phyloP scores from a whole-genome alignment of 2,329 filamentous ascomycete species.

The Diatrype stigma region DNA sequence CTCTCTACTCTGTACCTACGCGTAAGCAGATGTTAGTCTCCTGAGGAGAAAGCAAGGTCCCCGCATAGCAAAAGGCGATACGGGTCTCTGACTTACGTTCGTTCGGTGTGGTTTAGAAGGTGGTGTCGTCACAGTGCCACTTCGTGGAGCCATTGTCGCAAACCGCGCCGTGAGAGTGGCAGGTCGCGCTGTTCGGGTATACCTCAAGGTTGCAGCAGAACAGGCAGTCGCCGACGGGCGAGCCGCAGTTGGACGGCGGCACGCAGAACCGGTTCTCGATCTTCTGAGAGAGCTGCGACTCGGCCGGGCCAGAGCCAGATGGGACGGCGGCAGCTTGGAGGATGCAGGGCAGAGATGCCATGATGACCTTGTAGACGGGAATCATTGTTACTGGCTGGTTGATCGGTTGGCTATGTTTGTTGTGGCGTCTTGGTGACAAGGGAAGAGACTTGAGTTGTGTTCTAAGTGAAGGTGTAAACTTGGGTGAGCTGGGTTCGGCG shows the following conservation, averaged over 20 bases:
- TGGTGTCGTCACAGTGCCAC: constrained; percentile 6
- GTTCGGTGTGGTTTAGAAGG: not conserved
- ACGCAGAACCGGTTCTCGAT: not conserved
- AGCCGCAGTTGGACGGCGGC: constrained; percentile 2
- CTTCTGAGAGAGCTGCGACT: not conserved
- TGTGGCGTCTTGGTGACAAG: not conserved
- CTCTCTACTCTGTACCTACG: no score
- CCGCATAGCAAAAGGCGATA: no score
- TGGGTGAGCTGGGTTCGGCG: no score
- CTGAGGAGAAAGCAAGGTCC: no score
- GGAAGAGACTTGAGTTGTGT: no score
- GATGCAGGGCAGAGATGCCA: not conserved
- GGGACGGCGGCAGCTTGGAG: constrained; percentile 3
- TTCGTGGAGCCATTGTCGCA: constrained; percentile 1
- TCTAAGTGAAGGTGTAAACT: no score
- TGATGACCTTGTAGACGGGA: constrained; percentile 2
- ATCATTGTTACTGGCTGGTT: not conserved
- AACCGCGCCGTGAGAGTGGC: constrained; percentile 6
- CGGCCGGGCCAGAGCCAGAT: not conserved
- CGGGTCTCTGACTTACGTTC: no score
- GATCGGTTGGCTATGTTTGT: not conserved
- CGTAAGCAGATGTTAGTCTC: no score
- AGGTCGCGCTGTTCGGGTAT: constrained; percentile 4
- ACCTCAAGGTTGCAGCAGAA: constrained; percentile 4
- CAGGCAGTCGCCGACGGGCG: constrained; percentile 5